These are phyloP conservation scores for Ormosia emarginata DNA, from an alignment of 306 rosid genomes.

Conservation along the genomic window DNA sequence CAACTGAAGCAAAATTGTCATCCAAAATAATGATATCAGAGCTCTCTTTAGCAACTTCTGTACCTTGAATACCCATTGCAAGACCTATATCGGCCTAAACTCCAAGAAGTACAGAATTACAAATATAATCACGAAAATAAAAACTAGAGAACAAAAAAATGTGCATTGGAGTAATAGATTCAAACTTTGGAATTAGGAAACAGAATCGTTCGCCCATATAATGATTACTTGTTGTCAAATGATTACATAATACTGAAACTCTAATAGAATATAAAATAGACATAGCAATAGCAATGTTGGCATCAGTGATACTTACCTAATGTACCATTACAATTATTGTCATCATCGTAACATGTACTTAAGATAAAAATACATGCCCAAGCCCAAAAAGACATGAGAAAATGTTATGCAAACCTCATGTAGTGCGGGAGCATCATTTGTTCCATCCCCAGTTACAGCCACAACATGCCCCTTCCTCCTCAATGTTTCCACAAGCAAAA, in stretches of 20 bases:
- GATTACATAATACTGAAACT: neutral
- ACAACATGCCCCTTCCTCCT: slow-evolving; percentile 74
- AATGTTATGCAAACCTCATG: slow-evolving; percentile 61
- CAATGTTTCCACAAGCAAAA: slow-evolving; percentile 89
- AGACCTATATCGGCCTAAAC: slow-evolving; percentile 87
- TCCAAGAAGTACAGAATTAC: slow-evolving; percentile 12
- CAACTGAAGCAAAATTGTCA: slow-evolving; percentile 86
- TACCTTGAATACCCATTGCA: slow-evolving; percentile 90
- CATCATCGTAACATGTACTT: neutral
- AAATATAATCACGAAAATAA: neutral
- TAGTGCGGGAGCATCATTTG: slow-evolving; percentile 91
- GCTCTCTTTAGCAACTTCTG: slow-evolving; percentile 94
- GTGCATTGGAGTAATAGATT: neutral
- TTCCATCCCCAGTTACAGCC: slow-evolving; percentile 95
- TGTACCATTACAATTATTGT: neutral
- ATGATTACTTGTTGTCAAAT: neutral
- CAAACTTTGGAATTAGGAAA: neutral
- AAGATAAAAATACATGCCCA: neutral
- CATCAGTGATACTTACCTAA: neutral
- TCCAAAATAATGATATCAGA: slow-evolving; percentile 91
- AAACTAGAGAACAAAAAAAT: neutral
- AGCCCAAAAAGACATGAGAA: neutral
- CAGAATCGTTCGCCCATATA: neutral
- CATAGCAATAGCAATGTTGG: neutral
- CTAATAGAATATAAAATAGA: neutral